phyloP scores from a whole-genome alignment of 345 rosid genomes.

The Heritiera fomes region DNA sequence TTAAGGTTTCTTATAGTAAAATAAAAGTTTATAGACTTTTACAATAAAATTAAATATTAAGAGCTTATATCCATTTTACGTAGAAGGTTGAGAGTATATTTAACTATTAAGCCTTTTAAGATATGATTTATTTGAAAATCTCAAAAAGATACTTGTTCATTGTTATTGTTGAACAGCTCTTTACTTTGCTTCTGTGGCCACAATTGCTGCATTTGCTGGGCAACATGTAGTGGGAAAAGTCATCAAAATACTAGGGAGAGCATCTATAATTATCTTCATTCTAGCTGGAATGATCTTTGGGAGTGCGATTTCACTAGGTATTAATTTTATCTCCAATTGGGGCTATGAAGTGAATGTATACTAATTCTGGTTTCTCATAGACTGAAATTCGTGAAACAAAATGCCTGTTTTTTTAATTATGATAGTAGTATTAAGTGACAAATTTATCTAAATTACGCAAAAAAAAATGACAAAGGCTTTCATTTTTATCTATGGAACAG shows the following conservation, averaged over 20 bases:
- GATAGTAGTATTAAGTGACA: not conserved
- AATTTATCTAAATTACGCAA: not conserved
- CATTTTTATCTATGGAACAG: constrained; percentile 8
- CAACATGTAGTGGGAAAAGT: constrained; percentile 38
- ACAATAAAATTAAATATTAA: too few species aligned
- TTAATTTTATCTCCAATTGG: not conserved
- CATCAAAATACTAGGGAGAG: constrained; percentile 35
- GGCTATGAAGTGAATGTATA: not conserved
- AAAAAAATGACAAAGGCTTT: not conserved
- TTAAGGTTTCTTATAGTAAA: too few species aligned
- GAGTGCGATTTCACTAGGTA: constrained; percentile 43
- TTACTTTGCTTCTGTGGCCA: constrained; percentile 34
- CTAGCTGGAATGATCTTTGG: constrained; percentile 40
- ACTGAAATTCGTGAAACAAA: not conserved
- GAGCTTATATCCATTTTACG: too few species aligned
- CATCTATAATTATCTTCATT: constrained; percentile 41
- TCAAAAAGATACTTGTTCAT: not conserved
- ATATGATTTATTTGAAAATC: not conserved
- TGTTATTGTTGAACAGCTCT: constrained; percentile 27
- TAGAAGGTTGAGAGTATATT: too few species aligned
- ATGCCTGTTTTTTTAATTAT: not conserved
- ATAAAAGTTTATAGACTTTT: too few species aligned
- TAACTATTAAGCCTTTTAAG: not conserved
- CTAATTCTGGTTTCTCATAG: not conserved
- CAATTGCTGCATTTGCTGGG: constrained; percentile 39